Conservation (phyloP, 2,329 filamentous ascomycete species). For the Teratosphaeria zuluensis region DNA sequence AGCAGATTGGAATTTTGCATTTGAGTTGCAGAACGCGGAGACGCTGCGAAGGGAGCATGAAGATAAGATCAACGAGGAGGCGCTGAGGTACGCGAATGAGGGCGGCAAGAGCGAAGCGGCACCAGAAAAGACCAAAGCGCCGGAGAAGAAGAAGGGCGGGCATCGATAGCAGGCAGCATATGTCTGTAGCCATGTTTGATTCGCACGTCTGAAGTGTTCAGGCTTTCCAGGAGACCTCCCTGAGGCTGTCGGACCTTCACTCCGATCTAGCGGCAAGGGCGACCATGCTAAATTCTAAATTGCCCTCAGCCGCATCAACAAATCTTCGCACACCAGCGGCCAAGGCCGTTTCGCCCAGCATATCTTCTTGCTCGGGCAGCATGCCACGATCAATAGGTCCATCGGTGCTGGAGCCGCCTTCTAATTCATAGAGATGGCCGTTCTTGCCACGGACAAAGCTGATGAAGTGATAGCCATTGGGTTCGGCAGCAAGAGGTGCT, state of each 20-base stretch:
- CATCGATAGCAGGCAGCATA: neutral
- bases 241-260: neutral
- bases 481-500: slow-evolving; percentile 22
- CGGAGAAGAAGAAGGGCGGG: neutral
- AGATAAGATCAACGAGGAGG: neutral
- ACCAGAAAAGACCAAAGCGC: neutral
- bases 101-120: neutral
- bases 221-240: neutral
- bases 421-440: slow-evolving; percentile 39
- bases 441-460: slow-evolving; percentile 38
- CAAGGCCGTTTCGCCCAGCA: slow-evolving; percentile 34
- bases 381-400: slow-evolving; percentile 36
- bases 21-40: neutral
- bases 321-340: slow-evolving; percentile 31
- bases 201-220: neutral
- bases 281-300: slow-evolving; percentile 36
- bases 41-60: neutral
- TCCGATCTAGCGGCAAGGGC: slow-evolving; percentile 26
- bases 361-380: slow-evolving; percentile 33
- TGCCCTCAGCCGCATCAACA: slow-evolving; percentile 28
- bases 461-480: slow-evolving; percentile 36
- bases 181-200: neutral
- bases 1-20: neutral
- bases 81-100: neutral
- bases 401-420: slow-evolving; percentile 29